Evolutionary conservation across 2,329 filamentous ascomycete species (phyloP), one percentile per base, ranked within the genome.

Genomic region (Ceratocystiopsis brevicomis): DNA sequence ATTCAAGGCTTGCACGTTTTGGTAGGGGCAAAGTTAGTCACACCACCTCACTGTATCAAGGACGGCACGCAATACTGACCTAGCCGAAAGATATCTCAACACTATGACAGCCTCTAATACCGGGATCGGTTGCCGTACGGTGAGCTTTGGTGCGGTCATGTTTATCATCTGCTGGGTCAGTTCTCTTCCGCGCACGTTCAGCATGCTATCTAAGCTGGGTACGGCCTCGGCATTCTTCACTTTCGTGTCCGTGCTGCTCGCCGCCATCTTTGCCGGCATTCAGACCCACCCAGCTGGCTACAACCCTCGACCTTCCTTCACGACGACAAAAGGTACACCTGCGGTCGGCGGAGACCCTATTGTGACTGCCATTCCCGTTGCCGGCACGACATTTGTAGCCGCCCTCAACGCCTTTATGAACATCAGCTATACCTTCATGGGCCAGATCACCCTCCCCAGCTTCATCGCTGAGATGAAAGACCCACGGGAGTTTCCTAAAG

Each of bases 401-500:
- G 86, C 78, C 18, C 78, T 93, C 69, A 85, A 77, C 43, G 87
- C 87, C 0, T 94, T 94, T 61, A 69, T 95, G 58, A 95, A 95
- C 61, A 95, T 95, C 56, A 84, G 78, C 61, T 95, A 94, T 58
- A 94, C 87, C 0, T 94, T 95, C 56, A 94, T 95, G 51, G 87
- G 87, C 0, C 87, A 95, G 57, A 93, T 94, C 53, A 94, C 87
- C 0, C 69, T 95, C 14, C 87, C 87, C 1, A 88, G 81, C 52
- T 95, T 95, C 64, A 95, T 95, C 50, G 86, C 87, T 4, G 87
- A 95, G 60, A 95, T 95, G 87, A 81, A 66, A 45, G 68, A 77
- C 25, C 73, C 73, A 35, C 76, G 72, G 45, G 87, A 95, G 52
- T 95, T 95, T 56, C 85, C 85, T 53, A 95, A 95, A 61, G 84